phyloP scores from a whole-genome alignment of 805 yeast species.

The Saccharomyces mikatae region DNA sequence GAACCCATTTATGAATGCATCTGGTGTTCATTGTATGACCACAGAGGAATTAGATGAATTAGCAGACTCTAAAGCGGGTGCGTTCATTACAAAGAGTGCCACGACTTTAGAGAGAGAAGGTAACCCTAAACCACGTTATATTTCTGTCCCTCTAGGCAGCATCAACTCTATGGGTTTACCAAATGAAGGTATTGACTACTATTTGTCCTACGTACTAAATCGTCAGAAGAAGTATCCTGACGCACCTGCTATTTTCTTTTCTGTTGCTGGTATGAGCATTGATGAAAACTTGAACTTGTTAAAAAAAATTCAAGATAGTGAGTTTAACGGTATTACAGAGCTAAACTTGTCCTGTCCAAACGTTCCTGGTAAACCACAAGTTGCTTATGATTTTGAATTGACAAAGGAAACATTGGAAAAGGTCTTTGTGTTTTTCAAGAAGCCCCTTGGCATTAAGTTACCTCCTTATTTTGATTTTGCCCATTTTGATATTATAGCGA shows the following conservation, averaged over 20 bases:
- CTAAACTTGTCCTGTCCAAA: constrained; percentile 29
- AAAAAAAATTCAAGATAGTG: constrained; percentile 21
- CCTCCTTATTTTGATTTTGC: constrained; percentile 30
- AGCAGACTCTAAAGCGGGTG: constrained; percentile 21
- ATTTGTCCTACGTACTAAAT: constrained; percentile 19
- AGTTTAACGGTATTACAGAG: constrained; percentile 23
- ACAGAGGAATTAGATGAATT: constrained; percentile 21
- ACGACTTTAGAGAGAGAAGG: constrained; percentile 23
- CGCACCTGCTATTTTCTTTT: constrained; percentile 18
- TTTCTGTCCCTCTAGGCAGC: constrained; percentile 26
- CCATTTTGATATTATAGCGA: constrained; percentile 25
- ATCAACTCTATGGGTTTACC: constrained; percentile 31
- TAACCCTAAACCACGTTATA: constrained; percentile 28
- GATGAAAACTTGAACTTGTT: constrained; percentile 22
- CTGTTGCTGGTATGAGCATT: constrained; percentile 28
- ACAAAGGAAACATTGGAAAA: constrained; percentile 19
- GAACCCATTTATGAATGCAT: constrained; percentile 29
- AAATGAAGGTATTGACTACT: constrained; percentile 25
- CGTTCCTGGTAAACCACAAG: constrained; percentile 30
- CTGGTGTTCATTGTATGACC: constrained; percentile 30
- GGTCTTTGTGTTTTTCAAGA: constrained; percentile 23
- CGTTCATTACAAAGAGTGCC: constrained; percentile 27
- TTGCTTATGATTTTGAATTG: constrained; percentile 27
- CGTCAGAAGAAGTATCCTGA: constrained; percentile 14
- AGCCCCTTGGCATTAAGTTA: constrained; percentile 27